phyloP scores from a whole-genome alignment of 169 alveolate genomes.

The Babesia ovis region DNA sequence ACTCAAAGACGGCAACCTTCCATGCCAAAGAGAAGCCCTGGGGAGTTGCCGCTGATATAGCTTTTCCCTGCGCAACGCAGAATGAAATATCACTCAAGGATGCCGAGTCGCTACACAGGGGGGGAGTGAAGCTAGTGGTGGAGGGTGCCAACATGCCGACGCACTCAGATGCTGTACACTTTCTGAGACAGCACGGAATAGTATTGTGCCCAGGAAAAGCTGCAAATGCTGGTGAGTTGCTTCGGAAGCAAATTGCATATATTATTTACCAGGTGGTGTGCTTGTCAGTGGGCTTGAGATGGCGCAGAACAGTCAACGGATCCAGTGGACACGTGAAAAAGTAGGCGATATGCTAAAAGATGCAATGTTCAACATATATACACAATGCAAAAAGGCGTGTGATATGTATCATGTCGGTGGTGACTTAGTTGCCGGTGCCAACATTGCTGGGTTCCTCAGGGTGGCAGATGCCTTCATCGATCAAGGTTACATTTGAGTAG shows the following conservation, averaged over 20 bases:
- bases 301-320: slow-evolving; percentile 82
- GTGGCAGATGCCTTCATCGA: slow-evolving; percentile 83
- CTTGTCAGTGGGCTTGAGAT: slow-evolving; percentile 86
- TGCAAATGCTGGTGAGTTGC: slow-evolving; percentile 78
- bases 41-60: slow-evolving; percentile 73
- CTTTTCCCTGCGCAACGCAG: slow-evolving; percentile 87
- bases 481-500: slow-evolving; percentile 70
- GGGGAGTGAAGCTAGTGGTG: slow-evolving; percentile 71
- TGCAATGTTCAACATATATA: slow-evolving; percentile 76
- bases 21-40: slow-evolving; percentile 71
- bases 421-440: slow-evolving; percentile 85
- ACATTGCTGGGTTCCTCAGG: slow-evolving; percentile 83
- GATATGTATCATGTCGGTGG: slow-evolving; percentile 67
- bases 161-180: slow-evolving; percentile 76
- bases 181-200: slow-evolving; percentile 67
- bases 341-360: slow-evolving; percentile 75
- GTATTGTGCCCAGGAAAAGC: slow-evolving; percentile 86
- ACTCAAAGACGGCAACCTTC: slow-evolving; percentile 66
- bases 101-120: slow-evolving; percentile 70
- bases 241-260: background rate
- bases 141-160: slow-evolving; percentile 89
- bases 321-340: slow-evolving; percentile 77
- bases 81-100: slow-evolving; percentile 79
- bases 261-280: slow-evolving; percentile 79
- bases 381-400: slow-evolving; percentile 70